phyloP scores from a whole-genome alignment of 805 yeast genomes.

The Yueomyces sp. region DNA sequence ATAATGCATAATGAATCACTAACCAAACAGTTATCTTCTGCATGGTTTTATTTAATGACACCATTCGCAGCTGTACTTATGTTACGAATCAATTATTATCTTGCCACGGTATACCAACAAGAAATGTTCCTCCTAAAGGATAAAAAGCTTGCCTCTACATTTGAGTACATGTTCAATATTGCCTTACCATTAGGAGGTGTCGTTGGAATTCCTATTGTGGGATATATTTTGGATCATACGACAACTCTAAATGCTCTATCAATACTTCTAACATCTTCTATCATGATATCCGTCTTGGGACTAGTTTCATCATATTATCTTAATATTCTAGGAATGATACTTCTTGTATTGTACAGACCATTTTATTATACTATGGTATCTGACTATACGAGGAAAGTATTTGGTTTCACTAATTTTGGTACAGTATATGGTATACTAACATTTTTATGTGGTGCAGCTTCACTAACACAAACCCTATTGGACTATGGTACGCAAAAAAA shows the following conservation, averaged over 20 bases:
- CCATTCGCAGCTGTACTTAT: slow-evolving; percentile 74
- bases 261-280: slow-evolving; percentile 40
- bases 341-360: slow-evolving; percentile 77
- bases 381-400: slow-evolving; percentile 83
- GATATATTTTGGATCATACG: slow-evolving; percentile 61
- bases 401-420: slow-evolving; percentile 87
- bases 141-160: slow-evolving; percentile 33
- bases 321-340: slow-evolving; percentile 55
- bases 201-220: slow-evolving; percentile 76
- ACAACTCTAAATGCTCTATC: slow-evolving; percentile 44
- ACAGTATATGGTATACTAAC: slow-evolving; percentile 81
- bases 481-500: slow-evolving; percentile 58
- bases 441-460: slow-evolving; percentile 70
- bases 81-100: slow-evolving; percentile 85
- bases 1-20: slow-evolving; percentile 54
- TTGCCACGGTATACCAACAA: slow-evolving; percentile 78
- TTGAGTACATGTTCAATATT: slow-evolving; percentile 70
- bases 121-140: slow-evolving; percentile 51
- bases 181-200: slow-evolving; percentile 86
- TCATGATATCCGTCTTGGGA: slow-evolving; percentile 61
- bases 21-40: slow-evolving; percentile 32
- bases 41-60: slow-evolving; percentile 73
- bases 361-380: slow-evolving; percentile 87
- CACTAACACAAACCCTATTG: slow-evolving; percentile 54
- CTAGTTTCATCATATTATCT: slow-evolving; percentile 30